phyloP scores from a whole-genome alignment of 2,329 filamentous ascomycete species.

The Alternaria alternata region DNA sequence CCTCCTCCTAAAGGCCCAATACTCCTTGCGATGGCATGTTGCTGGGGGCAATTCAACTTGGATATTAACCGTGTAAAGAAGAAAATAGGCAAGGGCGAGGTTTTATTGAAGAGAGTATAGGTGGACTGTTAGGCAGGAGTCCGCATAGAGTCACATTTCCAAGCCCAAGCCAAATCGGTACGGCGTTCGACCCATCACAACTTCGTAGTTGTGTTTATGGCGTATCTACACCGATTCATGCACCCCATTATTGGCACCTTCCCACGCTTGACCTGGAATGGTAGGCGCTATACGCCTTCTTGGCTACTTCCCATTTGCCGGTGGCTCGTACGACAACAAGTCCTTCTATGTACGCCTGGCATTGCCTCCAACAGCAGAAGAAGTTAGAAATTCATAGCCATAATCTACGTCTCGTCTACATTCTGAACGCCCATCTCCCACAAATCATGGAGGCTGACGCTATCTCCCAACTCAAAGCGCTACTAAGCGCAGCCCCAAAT shows the following conservation, averaged over 20 bases:
- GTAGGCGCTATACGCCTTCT: neutral
- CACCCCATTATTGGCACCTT: neutral
- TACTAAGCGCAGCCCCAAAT: conserved; percentile 2
- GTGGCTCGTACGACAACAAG: neutral
- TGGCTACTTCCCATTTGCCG: neutral
- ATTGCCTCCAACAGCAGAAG: neutral
- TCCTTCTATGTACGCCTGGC: neutral
- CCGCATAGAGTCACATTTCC: neutral
- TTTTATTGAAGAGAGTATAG: neutral
- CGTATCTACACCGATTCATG: rapidly evolving
- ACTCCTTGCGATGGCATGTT: neutral
- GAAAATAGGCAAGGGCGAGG: neutral
- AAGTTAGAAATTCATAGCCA: neutral
- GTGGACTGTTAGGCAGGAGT: neutral
- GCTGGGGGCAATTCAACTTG: neutral
- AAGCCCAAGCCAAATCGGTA: neutral
- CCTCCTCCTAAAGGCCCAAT: neutral
- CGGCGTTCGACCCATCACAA: neutral
- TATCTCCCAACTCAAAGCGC: conserved; percentile 10
- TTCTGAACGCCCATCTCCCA: neutral
- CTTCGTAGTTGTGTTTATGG: neutral
- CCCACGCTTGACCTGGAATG: neutral
- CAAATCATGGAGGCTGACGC: neutral
- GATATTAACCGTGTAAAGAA: neutral
- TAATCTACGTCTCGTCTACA: neutral